Percentiles rank a stretch among this genome's conserved stretches.
Evolutionary conservation across 2,329 filamentous ascomycete genomes (phyloP).

Genomic region (Colletotrichum lindemuthianum): DNA sequence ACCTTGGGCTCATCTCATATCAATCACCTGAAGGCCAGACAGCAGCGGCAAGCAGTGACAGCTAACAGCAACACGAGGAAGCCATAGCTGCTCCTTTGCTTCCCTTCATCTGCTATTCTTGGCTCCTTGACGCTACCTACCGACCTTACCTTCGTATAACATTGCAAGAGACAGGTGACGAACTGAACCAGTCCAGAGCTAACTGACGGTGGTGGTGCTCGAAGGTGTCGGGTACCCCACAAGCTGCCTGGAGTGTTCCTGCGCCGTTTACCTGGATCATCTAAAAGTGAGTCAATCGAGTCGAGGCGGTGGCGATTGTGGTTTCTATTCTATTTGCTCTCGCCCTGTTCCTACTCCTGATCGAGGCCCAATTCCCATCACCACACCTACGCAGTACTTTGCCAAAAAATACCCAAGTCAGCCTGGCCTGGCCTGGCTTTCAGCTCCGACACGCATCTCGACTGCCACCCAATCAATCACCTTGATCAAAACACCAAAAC

Average conservation of each 20-base stretch:
- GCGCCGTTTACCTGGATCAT: conserved; percentile 5
- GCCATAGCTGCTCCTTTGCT: neutral
- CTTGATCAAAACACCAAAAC: too few relatives aligned
- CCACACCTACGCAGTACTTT: too few relatives aligned
- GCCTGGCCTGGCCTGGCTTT: too few relatives aligned
- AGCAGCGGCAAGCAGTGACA: neutral
- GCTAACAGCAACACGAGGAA: neutral
- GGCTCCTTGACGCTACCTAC: neutral
- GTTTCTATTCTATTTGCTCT: neutral
- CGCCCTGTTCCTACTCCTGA: neutral
- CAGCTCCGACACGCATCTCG: too few relatives aligned
- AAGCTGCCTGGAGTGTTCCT: conserved; percentile 26
- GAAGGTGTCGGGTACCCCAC: conserved; percentile 18
- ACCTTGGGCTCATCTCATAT: too few relatives aligned
- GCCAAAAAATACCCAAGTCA: too few relatives aligned
- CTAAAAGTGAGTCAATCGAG: neutral
- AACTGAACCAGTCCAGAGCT: too few relatives aligned
- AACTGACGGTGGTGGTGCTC: too few relatives aligned
- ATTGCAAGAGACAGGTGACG: neutral
- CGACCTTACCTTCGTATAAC: neutral
- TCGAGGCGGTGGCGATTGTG: conserved; percentile 1
- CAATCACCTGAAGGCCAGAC: too few relatives aligned
- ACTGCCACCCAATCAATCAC: too few relatives aligned
- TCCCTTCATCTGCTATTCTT: too few relatives aligned
- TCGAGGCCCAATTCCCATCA: neutral